These are phyloP conservation scores for Penicilliopsis zonata DNA, from an alignment of 495 filamentous ascomycete species.

Conservation along the genomic window DNA sequence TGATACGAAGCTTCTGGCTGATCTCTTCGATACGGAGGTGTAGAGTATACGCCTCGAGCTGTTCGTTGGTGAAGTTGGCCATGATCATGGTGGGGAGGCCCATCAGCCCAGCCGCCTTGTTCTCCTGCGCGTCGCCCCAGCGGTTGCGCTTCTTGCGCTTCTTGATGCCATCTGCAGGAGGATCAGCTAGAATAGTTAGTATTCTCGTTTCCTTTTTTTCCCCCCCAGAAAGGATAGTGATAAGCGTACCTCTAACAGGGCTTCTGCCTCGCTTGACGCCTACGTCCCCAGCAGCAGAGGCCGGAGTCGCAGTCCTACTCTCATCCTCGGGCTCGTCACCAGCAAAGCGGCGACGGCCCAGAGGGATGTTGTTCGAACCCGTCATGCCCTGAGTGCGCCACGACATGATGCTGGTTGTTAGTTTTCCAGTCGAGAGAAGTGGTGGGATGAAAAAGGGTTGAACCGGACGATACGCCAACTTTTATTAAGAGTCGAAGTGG, in stretches of 20 bases:
- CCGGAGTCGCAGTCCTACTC: conserved; percentile 43
- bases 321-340: conserved; percentile 53
- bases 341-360: conserved; percentile 77
- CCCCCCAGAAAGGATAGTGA: too few relatives aligned
- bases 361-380: conserved; percentile 94
- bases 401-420: conserved; percentile 43
- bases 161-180: conserved; percentile 58
- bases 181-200: conserved; percentile 23
- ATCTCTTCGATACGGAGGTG: conserved; percentile 97
- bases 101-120: conserved; percentile 97
- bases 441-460: too few relatives aligned
- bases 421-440: too few relatives aligned
- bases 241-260: conserved; percentile 49
- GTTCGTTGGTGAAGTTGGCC: conserved; percentile 93
- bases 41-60: conserved; percentile 90
- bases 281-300: conserved; percentile 33
- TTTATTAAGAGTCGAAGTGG: too few relatives aligned
- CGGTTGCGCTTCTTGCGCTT: conserved; percentile 95
- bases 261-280: conserved; percentile 66
- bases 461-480: too few relatives aligned
- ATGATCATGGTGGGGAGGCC: conserved; percentile 92
- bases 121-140: conserved; percentile 92
- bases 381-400: conserved; percentile 96
- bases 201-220: too few relatives aligned
- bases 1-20: conserved; percentile 95